Base-by-base conservation (phyloP, 257 asterid genomes). In the Echium plantagineum region DNA sequence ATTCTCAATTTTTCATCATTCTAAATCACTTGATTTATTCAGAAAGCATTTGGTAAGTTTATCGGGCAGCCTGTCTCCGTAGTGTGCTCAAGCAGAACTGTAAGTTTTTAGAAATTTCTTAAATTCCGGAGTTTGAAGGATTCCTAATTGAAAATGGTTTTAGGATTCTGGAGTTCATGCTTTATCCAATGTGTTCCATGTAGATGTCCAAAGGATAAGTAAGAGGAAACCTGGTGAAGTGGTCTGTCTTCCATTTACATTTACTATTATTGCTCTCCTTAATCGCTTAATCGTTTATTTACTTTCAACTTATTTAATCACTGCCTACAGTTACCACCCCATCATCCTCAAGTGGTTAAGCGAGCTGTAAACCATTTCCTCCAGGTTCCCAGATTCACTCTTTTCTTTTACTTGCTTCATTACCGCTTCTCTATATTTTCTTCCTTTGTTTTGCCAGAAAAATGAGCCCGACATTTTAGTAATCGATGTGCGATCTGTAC, bases 31-130 rank as follows among this genome's bases (percentile, higher is more conserved):
- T 28, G 0, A 3, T 28, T 4, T 35, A 8, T 49, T 38, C 67
- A 91, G 98, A 94, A 81, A 21, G 98, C 94, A 20, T 91, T 91
- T 71, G 68, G 65, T 12, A 88, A 80, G 64, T 88, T 88, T 46
- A 64, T 88, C 52, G 98, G 98, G 38, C 86, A 84, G 70, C 94
- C 97, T 1, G 98, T 85, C 61, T 69, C 90, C n/a, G 38, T 85
- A 64, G 82, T 79, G 71, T 91, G 98, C 78, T 85, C 97, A 3
- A 88, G 98, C 66, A 83, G 95, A 68, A 88, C 98, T 52, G 98
- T 91, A 76, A 85, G 95, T 59, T 56, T 57, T n/a, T n/a, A 30
- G 52, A 52, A n/a, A 13, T 53, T 18, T 35, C 21, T 28, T 32
- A 26, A 7, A 52, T 60, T 64, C n/a, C n/a, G n/a, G n/a, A n/a